A percentile compares a stretch with the other conserved stretches of the same genome.
phyloP scores from a whole-genome alignment of 2,329 filamentous ascomycete genomes.

The Alternaria rosae region DNA sequence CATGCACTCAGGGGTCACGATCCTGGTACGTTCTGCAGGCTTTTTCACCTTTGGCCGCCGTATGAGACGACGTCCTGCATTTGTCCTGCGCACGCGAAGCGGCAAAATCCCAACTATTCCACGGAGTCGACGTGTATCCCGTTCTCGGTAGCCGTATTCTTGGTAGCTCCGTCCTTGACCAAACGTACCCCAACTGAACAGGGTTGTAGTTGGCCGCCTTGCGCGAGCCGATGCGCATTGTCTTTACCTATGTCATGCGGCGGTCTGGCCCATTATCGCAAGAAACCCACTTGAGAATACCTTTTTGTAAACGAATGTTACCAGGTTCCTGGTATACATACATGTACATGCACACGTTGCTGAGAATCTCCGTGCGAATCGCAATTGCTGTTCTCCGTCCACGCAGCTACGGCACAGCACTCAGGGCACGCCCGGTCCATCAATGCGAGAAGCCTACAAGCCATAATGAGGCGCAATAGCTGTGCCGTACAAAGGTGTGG shows the following conservation, averaged over 20 bases:
- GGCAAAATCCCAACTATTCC: background rate
- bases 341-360: slow-evolving; percentile 13
- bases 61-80: background rate
- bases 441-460: background rate
- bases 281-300: slow-evolving; percentile 13
- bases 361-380: slow-evolving; percentile 11
- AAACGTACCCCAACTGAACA: slow-evolving; percentile 7
- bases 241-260: slow-evolving; percentile 4
- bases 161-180: background rate
- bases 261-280: slow-evolving; percentile 16
- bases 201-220: background rate
- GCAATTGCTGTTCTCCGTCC: slow-evolving; percentile 2
- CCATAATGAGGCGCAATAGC: background rate
- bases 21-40: slow-evolving; percentile 1
- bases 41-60: background rate
- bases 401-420: background rate
- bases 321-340: slow-evolving; percentile 27
- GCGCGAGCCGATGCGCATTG: slow-evolving; percentile 4
- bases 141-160: background rate
- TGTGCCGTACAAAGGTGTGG: background rate
- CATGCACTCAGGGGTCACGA: background rate
- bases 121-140: background rate
- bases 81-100: background rate
- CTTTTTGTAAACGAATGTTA: background rate
- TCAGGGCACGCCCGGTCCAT: background rate